phyloP scores from a whole-genome alignment of 305 asterid species.

The Fraxinus dipetala region DNA sequence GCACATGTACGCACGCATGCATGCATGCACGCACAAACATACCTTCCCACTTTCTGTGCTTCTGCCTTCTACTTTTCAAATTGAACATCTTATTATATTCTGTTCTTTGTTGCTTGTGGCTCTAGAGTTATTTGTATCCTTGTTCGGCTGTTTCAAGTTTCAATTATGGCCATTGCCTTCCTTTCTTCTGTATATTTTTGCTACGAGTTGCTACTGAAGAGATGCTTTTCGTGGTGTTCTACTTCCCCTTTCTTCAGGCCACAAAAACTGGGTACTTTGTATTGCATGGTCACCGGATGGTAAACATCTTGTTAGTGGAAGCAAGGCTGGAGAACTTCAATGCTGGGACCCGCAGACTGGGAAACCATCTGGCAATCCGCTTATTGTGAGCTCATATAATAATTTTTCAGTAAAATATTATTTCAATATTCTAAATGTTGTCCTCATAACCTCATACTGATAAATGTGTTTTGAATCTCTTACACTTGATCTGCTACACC shows the following conservation, averaged over 20 bases:
- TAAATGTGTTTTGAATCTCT: background rate
- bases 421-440: background rate
- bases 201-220: background rate
- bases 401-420: background rate
- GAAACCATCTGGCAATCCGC: conserved; percentile 68
- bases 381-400: conserved; percentile 45
- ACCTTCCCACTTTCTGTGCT: background rate
- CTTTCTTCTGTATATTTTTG: background rate
- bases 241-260: conserved; percentile 45
- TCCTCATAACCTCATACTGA: conserved; percentile 10
- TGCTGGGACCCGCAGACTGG: conserved; percentile 93
- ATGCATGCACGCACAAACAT: background rate
- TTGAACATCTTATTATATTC: background rate
- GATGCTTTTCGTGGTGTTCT: conserved; percentile 12
- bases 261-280: conserved; percentile 92
- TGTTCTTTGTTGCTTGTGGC: background rate
- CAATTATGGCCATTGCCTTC: background rate
- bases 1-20: background rate
- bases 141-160: background rate
- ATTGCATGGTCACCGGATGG: conserved; percentile 99
- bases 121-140: background rate
- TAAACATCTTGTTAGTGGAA: conserved; percentile 85
- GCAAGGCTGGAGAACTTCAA: conserved; percentile 84
- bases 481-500: background rate
- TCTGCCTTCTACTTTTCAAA: background rate